phyloP scores from a whole-genome alignment of 352 stramenopile species.

The Pythium sukuiense region DNA sequence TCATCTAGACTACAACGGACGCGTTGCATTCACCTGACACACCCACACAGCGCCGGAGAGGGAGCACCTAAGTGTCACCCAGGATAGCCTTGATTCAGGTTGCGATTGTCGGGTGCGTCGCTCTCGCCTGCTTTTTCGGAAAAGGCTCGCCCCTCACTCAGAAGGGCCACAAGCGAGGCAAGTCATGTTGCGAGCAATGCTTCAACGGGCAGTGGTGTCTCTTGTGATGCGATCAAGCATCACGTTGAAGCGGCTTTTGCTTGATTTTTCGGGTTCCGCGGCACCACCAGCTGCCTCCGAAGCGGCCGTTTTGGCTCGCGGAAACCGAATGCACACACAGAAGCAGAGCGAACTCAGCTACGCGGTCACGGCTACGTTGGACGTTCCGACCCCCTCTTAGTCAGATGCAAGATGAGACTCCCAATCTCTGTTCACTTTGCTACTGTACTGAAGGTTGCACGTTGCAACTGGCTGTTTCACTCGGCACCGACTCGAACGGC shows the following conservation, averaged over 20 bases:
- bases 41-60: not conserved
- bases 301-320: not conserved
- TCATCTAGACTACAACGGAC: not conserved
- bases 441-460: not conserved
- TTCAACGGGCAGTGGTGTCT: not conserved
- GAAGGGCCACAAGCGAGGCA: not conserved
- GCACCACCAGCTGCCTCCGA: not conserved
- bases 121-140: conserved; percentile 17
- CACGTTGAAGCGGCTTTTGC: conserved; percentile 12
- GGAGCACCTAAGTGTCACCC: not conserved
- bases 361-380: not conserved
- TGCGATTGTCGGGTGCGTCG: not conserved
- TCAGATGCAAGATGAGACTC: not conserved
- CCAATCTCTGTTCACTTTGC: not conserved
- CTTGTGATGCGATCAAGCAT: conserved; percentile 1
- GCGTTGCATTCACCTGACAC: not conserved
- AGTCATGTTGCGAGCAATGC: not conserved
- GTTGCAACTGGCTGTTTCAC: not conserved
- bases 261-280: conserved; percentile 12
- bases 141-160: not conserved
- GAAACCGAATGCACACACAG: conserved; percentile 9
- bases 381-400: not conserved
- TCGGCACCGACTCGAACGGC: not conserved
- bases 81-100: not conserved
- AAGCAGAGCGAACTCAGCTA: not conserved